A percentile compares a stretch with the other conserved stretches of the same genome.
Evolutionary conservation across 2,329 filamentous ascomycete species (phyloP).

Genomic region (Fusarium udum): DNA sequence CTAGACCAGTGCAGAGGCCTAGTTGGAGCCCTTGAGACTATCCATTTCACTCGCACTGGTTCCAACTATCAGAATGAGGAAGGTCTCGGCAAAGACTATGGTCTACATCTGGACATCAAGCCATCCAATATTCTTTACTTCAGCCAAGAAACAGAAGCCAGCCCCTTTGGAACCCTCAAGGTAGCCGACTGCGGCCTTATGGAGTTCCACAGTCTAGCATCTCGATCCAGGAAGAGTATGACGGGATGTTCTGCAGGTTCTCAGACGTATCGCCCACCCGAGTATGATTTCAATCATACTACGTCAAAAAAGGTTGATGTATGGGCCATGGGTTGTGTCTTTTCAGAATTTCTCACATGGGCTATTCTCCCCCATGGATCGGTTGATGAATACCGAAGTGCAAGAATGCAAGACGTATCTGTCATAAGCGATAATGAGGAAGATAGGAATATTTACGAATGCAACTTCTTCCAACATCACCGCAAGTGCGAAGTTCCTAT

Average conservation of each 20-base stretch:
- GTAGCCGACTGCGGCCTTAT: not conserved
- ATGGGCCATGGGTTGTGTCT: not conserved
- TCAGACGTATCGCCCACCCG: accelerated
- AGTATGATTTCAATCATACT: not conserved
- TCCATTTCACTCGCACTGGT: not conserved
- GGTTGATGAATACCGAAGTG: not conserved
- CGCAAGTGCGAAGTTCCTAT: not conserved
- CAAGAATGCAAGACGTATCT: not conserved
- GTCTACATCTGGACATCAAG: not conserved
- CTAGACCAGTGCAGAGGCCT: not conserved
- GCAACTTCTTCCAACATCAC: not conserved
- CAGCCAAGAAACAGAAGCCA: not conserved
- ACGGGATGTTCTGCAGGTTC: not conserved
- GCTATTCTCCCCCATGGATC: not conserved
- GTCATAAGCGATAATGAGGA: accelerated
- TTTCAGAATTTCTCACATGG: not conserved
- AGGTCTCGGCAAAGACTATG: not conserved
- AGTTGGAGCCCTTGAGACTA: not conserved
- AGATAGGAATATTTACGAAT: not conserved
- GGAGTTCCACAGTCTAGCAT: not conserved
- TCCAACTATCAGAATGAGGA: not conserved
- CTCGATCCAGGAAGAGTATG: not conserved
- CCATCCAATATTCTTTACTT: not conserved
- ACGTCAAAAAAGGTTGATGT: not conserved
- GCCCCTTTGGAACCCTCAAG: not conserved